Evolutionary conservation across 768 basidiomycete species (phyloP).

Genomic region (Suillus paluster): DNA sequence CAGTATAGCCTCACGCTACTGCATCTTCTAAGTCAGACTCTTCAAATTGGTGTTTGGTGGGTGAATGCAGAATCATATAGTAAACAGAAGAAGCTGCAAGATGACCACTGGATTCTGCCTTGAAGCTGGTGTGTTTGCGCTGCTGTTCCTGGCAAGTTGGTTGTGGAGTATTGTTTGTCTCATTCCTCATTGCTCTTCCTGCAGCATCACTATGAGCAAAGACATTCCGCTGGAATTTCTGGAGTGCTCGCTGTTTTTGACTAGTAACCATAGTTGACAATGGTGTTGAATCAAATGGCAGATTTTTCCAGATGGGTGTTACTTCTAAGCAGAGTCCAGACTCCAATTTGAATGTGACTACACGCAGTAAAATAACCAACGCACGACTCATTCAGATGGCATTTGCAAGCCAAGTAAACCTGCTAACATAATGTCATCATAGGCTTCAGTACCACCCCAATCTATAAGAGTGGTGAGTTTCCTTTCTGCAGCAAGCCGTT

Average conservation of each 20-base stretch:
- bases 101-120: background rate
- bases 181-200: background rate
- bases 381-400: background rate
- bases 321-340: background rate
- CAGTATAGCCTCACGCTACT: no score
- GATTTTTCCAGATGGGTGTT: background rate
- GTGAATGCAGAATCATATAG: background rate
- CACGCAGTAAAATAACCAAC: background rate
- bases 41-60: background rate
- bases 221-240: background rate
- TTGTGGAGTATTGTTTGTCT: background rate
- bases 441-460: background rate
- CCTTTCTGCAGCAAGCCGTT: background rate
- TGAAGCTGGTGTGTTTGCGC: background rate
- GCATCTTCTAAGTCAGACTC: background rate
- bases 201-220: background rate
- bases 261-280: background rate
- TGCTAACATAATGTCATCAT: background rate
- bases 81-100: background rate
- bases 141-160: background rate
- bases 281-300: background rate
- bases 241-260: background rate
- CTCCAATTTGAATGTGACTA: background rate
- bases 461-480: background rate
- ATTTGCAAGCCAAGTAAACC: background rate